Conservation (phyloP, 2,329 filamentous ascomycete genomes). For the Epichloe amarillans region DNA sequence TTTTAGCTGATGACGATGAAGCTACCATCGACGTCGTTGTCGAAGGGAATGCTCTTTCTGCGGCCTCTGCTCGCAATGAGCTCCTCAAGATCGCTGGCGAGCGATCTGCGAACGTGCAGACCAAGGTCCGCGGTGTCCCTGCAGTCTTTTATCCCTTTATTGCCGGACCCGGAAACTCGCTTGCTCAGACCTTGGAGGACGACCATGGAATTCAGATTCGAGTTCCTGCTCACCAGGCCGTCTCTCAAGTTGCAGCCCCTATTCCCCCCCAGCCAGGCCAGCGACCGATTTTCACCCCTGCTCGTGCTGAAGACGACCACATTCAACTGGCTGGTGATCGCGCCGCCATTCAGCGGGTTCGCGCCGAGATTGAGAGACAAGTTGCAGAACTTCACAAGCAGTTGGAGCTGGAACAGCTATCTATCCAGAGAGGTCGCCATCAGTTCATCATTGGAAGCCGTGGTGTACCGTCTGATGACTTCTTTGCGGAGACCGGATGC, state of each 20-base stretch:
- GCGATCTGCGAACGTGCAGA: conserved; percentile 66
- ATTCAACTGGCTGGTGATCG: conserved; percentile 85
- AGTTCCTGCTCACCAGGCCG: conserved; percentile 70
- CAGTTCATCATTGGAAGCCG: conserved; percentile 88
- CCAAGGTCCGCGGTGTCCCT: conserved; percentile 72
- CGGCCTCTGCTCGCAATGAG: conserved; percentile 67
- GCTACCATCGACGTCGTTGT: conserved; percentile 73
- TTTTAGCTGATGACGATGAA: conserved; percentile 61
- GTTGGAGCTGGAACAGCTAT: conserved; percentile 63
- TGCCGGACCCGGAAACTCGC: conserved; percentile 60
- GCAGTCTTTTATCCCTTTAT: conserved; percentile 94
- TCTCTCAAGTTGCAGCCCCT: conserved; percentile 56
- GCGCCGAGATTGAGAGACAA: conserved; percentile 66
- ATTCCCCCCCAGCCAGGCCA: conserved; percentile 51
- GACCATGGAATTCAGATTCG: conserved; percentile 66
- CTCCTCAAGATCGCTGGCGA: conserved; percentile 83
- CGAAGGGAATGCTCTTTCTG: conserved; percentile 82
- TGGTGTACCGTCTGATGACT: conserved; percentile 68
- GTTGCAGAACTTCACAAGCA: conserved; percentile 63
- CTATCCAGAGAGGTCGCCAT: conserved; percentile 76
- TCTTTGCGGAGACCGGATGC: conserved; percentile 84
- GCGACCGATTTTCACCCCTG: conserved; percentile 55
- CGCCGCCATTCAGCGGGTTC: conserved; percentile 63
- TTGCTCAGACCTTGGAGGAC: conserved; percentile 58
- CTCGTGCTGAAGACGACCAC: conserved; percentile 53